Conservation (phyloP, 2,329 filamentous ascomycete genomes). For the Apiospora pterosperma region DNA sequence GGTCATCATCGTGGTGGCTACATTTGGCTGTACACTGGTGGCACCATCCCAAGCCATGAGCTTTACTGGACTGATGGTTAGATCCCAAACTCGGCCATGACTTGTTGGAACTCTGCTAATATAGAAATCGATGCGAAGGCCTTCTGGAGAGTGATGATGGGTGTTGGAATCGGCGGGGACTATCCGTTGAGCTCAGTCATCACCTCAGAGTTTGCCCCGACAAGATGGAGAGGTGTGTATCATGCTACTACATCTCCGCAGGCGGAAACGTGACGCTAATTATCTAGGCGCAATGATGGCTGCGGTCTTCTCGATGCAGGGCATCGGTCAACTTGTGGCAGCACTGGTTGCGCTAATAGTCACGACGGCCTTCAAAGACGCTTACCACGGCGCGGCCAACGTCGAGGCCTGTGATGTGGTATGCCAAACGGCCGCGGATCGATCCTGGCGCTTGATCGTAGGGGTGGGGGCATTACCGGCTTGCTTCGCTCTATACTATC, state of each 20-base stretch:
- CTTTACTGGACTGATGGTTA: slow-evolving; percentile 56
- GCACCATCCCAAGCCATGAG: slow-evolving; percentile 59
- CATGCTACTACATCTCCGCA: not conserved
- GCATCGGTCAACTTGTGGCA: slow-evolving; percentile 71
- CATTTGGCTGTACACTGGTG: slow-evolving; percentile 56
- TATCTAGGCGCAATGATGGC: slow-evolving; percentile 66
- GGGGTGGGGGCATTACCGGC: slow-evolving; percentile 76
- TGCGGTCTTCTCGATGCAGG: slow-evolving; percentile 82
- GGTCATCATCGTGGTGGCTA: slow-evolving; percentile 68
- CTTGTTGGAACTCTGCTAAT: not conserved
- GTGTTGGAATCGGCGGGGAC: slow-evolving; percentile 76
- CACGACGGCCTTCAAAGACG: slow-evolving; percentile 58
- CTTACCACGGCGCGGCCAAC: slow-evolving; percentile 40
- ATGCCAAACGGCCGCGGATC: slow-evolving; percentile 70
- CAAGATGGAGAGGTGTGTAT: slow-evolving; percentile 65
- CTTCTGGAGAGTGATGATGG: slow-evolving; percentile 75
- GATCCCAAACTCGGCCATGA: not conserved
- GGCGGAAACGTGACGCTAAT: not conserved
- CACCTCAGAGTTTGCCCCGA: slow-evolving; percentile 81
- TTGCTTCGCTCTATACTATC: slow-evolving; percentile 78
- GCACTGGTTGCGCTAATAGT: slow-evolving; percentile 69
- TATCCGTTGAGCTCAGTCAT: slow-evolving; percentile 80
- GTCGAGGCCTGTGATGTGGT: slow-evolving; percentile 51
- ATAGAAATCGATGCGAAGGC: not conserved
- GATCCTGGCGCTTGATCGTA: slow-evolving; percentile 79